Evolutionary conservation across 371 early-diverging fungal genomes (phyloP), one percentile per base, ranked within the genome.

Genomic region (Chytridiales sp.): DNA sequence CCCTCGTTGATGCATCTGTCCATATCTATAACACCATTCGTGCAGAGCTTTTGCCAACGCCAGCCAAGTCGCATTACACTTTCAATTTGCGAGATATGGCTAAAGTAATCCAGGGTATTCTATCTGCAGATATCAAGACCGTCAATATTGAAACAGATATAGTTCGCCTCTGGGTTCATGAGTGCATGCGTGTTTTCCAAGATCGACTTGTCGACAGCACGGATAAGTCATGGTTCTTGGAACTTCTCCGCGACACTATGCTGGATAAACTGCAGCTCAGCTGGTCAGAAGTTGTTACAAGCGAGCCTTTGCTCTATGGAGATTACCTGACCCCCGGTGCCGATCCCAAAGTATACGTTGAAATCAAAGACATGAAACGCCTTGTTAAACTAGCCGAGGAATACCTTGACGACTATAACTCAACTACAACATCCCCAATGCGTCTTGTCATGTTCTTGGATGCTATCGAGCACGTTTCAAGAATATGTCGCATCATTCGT

Each of bases 41-140:
- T 4, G 64, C 74, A 0, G 80, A 79, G 58, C 71, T 80, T 3
- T 67, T 83, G 1, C 84, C 84, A 4, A 83, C 84, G 1, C 84
- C 84, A 0, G 71, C 78, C 21, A 83, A 82, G 41, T 78, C 82
- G 13, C 84, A 83, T 62, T 83, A 83, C 56, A 83, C 84, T 0
- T 83, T 80, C 67, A 83, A 83, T 58, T 52, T 83, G 65, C 70
- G 84, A 47, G 84, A 83, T 75, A 53, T 83, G 40, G 65, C 82
- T 15, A 82, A 82, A 59, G 79, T 83, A 5, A 62, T 83, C n/a
- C 70, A 78, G 40, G 84, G 84, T 0, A 66, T 83, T 27, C 59
- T 81, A 4, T 67, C 69, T 11, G 82, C 79, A 6, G 81, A 78
- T 32, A 32, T 48, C 8, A 77, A 75, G 44, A 76, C 81, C 0